Evolutionary conservation across 2,329 filamentous ascomycete genomes (phyloP), one percentile per base, ranked within the genome.

Genomic region (Xylariales sp.): DNA sequence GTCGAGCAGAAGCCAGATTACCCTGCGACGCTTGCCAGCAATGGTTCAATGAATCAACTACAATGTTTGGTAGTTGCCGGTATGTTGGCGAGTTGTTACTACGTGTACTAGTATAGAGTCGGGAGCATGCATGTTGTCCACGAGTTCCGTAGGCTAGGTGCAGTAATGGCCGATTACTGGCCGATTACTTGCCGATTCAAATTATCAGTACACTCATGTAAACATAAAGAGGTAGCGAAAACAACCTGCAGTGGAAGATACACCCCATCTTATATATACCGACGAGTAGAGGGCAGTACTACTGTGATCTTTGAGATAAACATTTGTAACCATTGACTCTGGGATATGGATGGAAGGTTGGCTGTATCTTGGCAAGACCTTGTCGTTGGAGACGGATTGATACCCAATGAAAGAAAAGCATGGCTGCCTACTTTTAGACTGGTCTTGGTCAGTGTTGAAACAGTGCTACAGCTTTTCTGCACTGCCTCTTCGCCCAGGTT

Each of bases 401-500:
- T 14, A 36, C 39, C 55, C 48, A 46, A 48, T 59, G 48, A 16
- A 12, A 60, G 7, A 45, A 39, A 30, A 5, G 10, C n/a, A 41
- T 16, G 6, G 14, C 45, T 43, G 16, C 46, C 28, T 50, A 49
- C 59, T 36, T 53, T 28, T 10, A 34, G 36, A 46, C 48, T 43
- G 48, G 53, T 53, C 16, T 34, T 34, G 48, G 45, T 61, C 28
- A 50, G 53, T n/a, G 34, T 23, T 41, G 30, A 39, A 34, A 28
- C 12, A 41, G 6, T 9, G 3, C 10, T 10, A 9, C 12, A 41
- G 8, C 34, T 8, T 30, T 28, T 39, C 12, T 54, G 53, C 53
- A 43, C 32, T 12, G 49, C 65, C 65, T 23, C 59, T 67, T 41
- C 23, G 36, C 36, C 36, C 36, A 39, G 36, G 23, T 23, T 23